These are phyloP conservation scores for Porcisia hertigi DNA, from an alignment of 208 protist species.

Conservation along the genomic window DNA sequence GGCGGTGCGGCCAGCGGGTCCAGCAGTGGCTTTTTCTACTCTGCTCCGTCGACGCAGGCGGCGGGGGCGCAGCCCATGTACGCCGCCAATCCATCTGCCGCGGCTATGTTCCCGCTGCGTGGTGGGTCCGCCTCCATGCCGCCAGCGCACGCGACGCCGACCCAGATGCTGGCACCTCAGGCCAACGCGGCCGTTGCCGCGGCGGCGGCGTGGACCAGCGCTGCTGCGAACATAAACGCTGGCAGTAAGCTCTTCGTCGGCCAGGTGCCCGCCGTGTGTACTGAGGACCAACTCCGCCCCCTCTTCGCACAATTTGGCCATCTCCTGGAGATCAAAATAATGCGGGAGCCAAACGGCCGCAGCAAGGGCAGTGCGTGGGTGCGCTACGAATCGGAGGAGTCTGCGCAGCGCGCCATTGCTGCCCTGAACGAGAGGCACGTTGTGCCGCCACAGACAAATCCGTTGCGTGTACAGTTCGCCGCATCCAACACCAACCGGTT, in stretches of 20 bases:
- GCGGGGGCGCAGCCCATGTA: constrained; percentile 27
- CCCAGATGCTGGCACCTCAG: constrained; percentile 21
- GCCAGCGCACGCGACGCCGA: constrained; percentile 2
- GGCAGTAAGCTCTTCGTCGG: constrained; percentile 88
- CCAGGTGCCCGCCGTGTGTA: constrained; percentile 84
- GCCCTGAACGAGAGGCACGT: constrained; percentile 78
- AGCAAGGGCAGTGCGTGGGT: constrained; percentile 87
- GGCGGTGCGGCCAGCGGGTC: not conserved
- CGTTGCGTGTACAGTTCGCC: constrained; percentile 77
- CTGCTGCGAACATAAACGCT: constrained; percentile 43
- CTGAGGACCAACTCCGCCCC: constrained; percentile 77
- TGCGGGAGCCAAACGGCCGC: constrained; percentile 75
- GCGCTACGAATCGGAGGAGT: constrained; percentile 67
- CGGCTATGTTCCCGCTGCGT: constrained; percentile 26
- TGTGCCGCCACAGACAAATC: constrained; percentile 85
- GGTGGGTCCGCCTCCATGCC: constrained; percentile 15
- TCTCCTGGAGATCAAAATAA: constrained; percentile 83
- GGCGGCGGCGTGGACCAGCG: constrained; percentile 21
- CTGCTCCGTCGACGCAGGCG: not conserved
- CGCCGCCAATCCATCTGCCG: constrained; percentile 16
- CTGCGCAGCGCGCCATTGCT: constrained; percentile 62
- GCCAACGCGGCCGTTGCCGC: constrained; percentile 5
- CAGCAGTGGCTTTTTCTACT: constrained; percentile 26
- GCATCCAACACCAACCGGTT: constrained; percentile 35
- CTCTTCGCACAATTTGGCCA: constrained; percentile 71